Conservation (phyloP, 495 filamentous ascomycete species). For the Aspergillus coremiiformis region DNA sequence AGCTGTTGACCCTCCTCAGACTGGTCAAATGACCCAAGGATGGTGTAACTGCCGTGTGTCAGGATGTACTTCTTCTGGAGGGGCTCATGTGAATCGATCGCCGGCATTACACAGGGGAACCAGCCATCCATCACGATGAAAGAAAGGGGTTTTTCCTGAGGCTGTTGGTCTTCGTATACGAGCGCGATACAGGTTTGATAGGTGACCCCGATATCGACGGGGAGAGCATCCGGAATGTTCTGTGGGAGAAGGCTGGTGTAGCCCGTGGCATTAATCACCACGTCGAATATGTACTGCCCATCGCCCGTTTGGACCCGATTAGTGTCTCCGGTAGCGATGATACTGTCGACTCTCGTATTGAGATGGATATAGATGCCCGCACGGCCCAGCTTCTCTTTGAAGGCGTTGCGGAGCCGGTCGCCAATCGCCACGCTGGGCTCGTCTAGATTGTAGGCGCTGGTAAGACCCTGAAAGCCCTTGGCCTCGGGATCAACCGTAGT, state of each 20-base stretch:
- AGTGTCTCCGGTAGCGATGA: background rate
- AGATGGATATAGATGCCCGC: background rate
- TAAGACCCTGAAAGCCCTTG: background rate
- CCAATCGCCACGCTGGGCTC: background rate
- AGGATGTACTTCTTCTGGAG: background rate
- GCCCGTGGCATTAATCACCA: constrained; percentile 2
- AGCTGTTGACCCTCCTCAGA: background rate
- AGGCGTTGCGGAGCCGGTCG: background rate
- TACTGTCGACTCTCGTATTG: background rate
- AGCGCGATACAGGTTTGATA: constrained; percentile 1
- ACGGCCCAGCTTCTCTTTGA: background rate
- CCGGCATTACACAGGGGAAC: constrained; percentile 5
- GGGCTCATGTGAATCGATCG: background rate
- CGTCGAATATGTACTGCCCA: background rate
- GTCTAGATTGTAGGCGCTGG: background rate
- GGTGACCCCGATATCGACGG: background rate
- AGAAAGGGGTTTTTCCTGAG: background rate
- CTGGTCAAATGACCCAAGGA: background rate
- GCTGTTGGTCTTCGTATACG: background rate
- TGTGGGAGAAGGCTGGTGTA: constrained; percentile 1
- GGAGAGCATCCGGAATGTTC: background rate
- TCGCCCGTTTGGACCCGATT: background rate
- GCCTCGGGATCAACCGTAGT: background rate
- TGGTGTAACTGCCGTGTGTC: constrained; percentile 2
- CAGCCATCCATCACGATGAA: constrained; percentile 9